phyloP scores from a whole-genome alignment of 495 filamentous ascomycete species.

The Letharia columbiana region DNA sequence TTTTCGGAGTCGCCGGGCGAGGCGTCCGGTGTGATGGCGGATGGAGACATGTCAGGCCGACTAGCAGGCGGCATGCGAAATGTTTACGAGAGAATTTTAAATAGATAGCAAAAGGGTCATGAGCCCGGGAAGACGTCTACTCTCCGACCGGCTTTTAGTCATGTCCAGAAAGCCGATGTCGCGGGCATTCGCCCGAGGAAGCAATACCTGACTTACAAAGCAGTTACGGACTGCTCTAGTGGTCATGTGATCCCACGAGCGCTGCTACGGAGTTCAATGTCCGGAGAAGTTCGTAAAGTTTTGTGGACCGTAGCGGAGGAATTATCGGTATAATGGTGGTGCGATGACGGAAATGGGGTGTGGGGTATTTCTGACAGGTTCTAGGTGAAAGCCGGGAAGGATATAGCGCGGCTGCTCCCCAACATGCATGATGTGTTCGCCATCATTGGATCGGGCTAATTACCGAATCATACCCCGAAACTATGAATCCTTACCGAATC shows the following conservation, averaged over 20 bases:
- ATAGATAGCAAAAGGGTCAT: not conserved
- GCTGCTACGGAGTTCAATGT: not conserved
- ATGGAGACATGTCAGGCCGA: not conserved
- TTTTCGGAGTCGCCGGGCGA: slow-evolving; percentile 22
- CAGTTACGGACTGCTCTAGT: not conserved
- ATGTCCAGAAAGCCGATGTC: not conserved
- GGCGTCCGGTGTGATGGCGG: not conserved
- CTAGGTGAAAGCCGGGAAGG: not conserved
- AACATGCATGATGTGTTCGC: not conserved
- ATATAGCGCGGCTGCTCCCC: not conserved
- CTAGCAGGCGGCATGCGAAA: not conserved
- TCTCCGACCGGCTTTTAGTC: not conserved
- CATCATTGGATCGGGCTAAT: no score
- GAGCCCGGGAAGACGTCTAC: not conserved
- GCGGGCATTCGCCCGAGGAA: not conserved
- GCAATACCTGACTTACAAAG: not conserved
- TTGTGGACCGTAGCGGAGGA: not conserved
- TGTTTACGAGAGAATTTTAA: not conserved
- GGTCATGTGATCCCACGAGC: not conserved
- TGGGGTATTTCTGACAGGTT: not conserved
- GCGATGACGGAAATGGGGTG: not conserved
- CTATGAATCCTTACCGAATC: no score
- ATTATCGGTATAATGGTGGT: not conserved
- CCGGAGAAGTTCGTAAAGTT: not conserved
- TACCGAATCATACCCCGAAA: no score